Evolutionary conservation across 2,329 filamentous ascomycete species (phyloP), one percentile per base, ranked within the genome.

Genomic region (Pseudopithomyces chartarum): DNA sequence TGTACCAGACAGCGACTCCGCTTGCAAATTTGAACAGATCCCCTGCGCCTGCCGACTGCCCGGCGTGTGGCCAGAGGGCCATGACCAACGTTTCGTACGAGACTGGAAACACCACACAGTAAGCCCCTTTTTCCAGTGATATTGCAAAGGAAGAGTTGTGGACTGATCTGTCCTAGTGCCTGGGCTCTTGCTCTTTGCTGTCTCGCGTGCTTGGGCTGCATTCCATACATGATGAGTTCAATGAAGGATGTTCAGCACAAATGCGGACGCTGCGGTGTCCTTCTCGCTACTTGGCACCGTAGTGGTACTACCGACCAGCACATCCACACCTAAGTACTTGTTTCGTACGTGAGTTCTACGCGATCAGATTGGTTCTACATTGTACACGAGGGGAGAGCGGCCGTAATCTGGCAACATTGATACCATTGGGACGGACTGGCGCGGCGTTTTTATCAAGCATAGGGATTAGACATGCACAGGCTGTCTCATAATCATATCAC

Each of bases 201-300:
- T 55, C 68, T 76, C 52, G 65, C 66, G 57, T 80, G 78, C 58
- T 62, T 82, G 4, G 79, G 80, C 12, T 83, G 80, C 60, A 76
- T 83, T 44, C 80, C 81, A 0, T 83, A 83, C 59, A 38, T 81
- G 29, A 76, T 82, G 65, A 75, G 74, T 23, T 76, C 73, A 42
- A 69, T 80, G 51, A 83, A 83, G 67, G 79, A 83, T 52, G 78
- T 80, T 3, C 67, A 79, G 58, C 81, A 83, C 62, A 76, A 76
- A 57, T 83, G 81, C 54, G 79, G 79, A 1, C 71, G 75, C 32
- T 83, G 81, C 56, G 76, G 77, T 33, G 71, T 71, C 1, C 57
- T 78, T 54, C 73, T 83, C 44, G 81, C 80, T 0, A 79, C 75
- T 0, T 83, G 79, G 78, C 80, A 83, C 67, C 76, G 78, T 6